phyloP scores from a whole-genome alignment of 129 eudicot species.

The Flaveria robusta region DNA sequence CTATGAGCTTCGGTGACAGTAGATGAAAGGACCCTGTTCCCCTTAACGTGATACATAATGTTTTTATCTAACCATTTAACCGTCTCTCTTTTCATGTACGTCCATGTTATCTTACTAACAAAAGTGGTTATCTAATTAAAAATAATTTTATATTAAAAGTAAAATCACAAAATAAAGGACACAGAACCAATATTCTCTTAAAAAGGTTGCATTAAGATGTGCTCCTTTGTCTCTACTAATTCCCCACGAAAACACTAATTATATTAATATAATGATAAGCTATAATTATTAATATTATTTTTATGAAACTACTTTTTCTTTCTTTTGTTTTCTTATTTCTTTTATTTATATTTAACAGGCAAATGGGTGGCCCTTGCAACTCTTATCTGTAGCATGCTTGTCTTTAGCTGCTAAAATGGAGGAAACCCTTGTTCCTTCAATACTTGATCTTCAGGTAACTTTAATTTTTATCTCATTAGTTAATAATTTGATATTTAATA shows the following conservation, averaged over 20 bases:
- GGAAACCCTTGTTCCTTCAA: constrained; percentile 94
- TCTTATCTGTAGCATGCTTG: constrained; percentile 85
- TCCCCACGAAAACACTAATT: constrained; percentile 33
- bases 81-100: too few species aligned
- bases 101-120: too few species aligned
- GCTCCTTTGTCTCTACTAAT: constrained; percentile 51
- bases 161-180: neutral
- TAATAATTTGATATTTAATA: neutral
- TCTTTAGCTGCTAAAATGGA: constrained; percentile 99
- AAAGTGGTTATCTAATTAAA: neutral
- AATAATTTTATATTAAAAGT: neutral
- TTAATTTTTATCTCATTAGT: neutral
- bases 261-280: constrained; percentile 21
- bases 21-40: too few species aligned
- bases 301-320: constrained; percentile 1
- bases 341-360: constrained; percentile 45
- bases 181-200: neutral
- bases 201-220: constrained; percentile 48
- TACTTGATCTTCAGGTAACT: constrained; percentile 83
- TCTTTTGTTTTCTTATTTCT: neutral
- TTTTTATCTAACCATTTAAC: too few species aligned
- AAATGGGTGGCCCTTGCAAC: constrained; percentile 93
- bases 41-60: too few species aligned
- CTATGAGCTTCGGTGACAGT: too few species aligned
- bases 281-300: constrained; percentile 2